phyloP scores from a whole-genome alignment of 805 yeast genomes.

The Candida andamanensis region DNA sequence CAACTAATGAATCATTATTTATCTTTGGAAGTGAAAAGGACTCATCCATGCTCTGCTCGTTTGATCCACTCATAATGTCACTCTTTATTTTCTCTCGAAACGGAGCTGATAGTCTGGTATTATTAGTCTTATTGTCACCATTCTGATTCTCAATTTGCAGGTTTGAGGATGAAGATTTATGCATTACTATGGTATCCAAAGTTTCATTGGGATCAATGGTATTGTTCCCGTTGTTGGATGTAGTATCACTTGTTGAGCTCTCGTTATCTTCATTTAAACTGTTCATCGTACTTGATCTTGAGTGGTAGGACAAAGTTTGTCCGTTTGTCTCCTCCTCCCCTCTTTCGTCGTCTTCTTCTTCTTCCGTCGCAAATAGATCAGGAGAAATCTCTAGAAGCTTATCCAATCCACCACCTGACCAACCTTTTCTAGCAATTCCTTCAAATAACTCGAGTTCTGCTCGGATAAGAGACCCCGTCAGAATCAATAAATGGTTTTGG shows the following conservation, averaged over 20 bases:
- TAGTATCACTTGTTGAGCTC: not conserved
- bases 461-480: constrained; percentile 60
- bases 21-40: constrained; percentile 48
- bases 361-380: constrained; percentile 36
- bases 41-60: constrained; percentile 26
- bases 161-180: no score
- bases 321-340: constrained; percentile 12
- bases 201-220: constrained; percentile 4
- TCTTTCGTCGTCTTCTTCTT: constrained; percentile 26
- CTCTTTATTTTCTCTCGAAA: no score
- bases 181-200: constrained; percentile 8
- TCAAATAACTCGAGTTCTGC: constrained; percentile 81
- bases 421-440: constrained; percentile 76
- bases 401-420: constrained; percentile 86
- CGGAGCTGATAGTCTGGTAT: not conserved
- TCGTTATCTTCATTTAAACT: constrained; percentile 7
- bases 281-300: constrained; percentile 3
- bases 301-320: no score
- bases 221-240: no score
- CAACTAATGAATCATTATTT: constrained; percentile 14
- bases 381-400: constrained; percentile 57
- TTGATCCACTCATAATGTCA: not conserved
- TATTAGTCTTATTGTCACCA: not conserved
- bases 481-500: constrained; percentile 47
- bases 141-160: not conserved